Conservation (phyloP, 495 filamentous ascomycete genomes). For the Chaetomidium leptoderma region DNA sequence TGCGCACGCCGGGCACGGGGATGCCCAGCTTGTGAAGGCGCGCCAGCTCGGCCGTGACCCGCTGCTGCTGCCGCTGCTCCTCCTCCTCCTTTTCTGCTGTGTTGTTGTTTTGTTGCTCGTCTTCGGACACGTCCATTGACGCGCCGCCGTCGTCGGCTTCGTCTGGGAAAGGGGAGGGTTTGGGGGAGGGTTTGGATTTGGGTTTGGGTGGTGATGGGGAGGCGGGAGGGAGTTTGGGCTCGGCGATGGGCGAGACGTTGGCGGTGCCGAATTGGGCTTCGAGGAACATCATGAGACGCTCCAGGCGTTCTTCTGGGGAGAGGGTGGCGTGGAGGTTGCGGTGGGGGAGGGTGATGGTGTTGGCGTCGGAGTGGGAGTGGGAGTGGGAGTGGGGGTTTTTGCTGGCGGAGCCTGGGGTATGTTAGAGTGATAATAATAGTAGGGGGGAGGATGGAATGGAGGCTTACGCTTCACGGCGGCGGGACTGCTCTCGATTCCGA, state of each 20-base stretch:
- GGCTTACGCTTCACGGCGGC: slow-evolving; percentile 86
- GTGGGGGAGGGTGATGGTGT: slow-evolving; percentile 35
- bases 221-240: slow-evolving; percentile 50
- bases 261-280: slow-evolving; percentile 90
- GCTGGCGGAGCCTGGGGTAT: slow-evolving; percentile 43
- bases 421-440: slow-evolving; percentile 6
- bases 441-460: neutral
- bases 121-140: slow-evolving; percentile 40
- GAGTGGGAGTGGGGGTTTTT: slow-evolving; percentile 57
- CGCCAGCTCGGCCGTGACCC: slow-evolving; percentile 56
- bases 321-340: slow-evolving; percentile 69
- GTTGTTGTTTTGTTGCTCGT: slow-evolving; percentile 29
- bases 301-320: slow-evolving; percentile 67
- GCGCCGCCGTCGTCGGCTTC: slow-evolving; percentile 32
- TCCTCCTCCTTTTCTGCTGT: slow-evolving; percentile 17
- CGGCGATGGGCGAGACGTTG: slow-evolving; percentile 66
- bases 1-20: slow-evolving; percentile 80
- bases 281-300: slow-evolving; percentile 88
- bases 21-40: slow-evolving; percentile 76
- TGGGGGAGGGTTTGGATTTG: slow-evolving; percentile 27
- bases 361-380: slow-evolving; percentile 16
- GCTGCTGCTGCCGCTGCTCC: slow-evolving; percentile 41
- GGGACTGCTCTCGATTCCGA: slow-evolving; percentile 85
- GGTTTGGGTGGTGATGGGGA: slow-evolving; percentile 14
- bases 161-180: slow-evolving; percentile 5